phyloP scores from a whole-genome alignment of 306 rosid genomes.

The Quercus berberidifolia region DNA sequence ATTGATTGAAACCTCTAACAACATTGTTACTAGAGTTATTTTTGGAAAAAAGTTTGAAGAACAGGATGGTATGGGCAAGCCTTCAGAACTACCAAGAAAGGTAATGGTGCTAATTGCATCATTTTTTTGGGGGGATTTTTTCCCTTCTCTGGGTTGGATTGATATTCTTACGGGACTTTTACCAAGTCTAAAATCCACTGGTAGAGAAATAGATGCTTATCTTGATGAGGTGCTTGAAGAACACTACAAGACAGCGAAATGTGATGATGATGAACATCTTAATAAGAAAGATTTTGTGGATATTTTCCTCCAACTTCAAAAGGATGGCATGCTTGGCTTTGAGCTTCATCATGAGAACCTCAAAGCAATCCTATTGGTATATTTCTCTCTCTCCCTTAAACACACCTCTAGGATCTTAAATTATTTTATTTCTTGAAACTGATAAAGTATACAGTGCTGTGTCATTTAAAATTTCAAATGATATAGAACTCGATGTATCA shows the following conservation, averaged over 20 bases:
- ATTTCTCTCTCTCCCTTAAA: not conserved
- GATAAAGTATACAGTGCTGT: too few relatives aligned
- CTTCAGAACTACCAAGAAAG: not conserved
- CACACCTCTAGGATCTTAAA: too few relatives aligned
- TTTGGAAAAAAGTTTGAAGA: conserved; percentile 3
- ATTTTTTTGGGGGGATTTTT: not conserved
- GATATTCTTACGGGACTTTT: not conserved
- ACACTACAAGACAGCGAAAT: not conserved
- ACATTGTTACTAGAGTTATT: not conserved
- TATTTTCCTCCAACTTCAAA: conserved; percentile 29
- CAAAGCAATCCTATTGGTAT: conserved; percentile 18
- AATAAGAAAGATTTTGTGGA: conserved; percentile 27
- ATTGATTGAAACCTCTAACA: not conserved
- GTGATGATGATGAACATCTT: not conserved
- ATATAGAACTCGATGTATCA: too few relatives aligned
- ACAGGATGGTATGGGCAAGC: not conserved
- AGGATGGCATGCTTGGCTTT: not conserved
- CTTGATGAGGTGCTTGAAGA: not conserved
- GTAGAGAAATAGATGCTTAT: not conserved
- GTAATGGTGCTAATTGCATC: not conserved
- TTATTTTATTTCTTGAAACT: too few relatives aligned
- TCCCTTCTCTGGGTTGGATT: not conserved
- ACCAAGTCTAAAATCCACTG: not conserved
- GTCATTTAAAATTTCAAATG: too few relatives aligned
- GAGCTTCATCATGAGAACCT: conserved; percentile 12